phyloP scores from a whole-genome alignment of 331 rosid species.

The Acacia concinna region DNA sequence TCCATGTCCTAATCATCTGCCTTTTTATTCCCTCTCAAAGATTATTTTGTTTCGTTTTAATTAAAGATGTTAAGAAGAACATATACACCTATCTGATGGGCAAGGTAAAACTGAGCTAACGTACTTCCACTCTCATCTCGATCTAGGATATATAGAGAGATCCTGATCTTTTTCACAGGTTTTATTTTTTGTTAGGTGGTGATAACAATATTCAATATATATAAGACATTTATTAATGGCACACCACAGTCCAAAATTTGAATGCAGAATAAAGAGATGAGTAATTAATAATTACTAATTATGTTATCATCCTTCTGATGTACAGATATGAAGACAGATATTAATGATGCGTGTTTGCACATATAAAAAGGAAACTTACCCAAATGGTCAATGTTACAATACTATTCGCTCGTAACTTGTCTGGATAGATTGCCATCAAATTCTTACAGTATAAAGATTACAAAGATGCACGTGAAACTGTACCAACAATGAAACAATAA shows the following conservation, averaged over 20 bases:
- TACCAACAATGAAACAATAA: not conserved
- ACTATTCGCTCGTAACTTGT: not conserved
- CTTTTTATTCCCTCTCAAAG: not conserved
- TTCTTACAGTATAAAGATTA: not conserved
- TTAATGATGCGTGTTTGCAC: not conserved
- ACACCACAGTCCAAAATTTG: not conserved
- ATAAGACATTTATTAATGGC: not conserved
- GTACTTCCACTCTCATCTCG: not conserved
- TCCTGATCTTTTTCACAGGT: not conserved
- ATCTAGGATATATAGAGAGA: not conserved
- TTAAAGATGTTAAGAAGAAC: not conserved
- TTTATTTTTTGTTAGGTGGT: not conserved
- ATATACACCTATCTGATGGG: not conserved
- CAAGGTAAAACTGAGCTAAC: not conserved
- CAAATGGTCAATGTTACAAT: conserved; percentile 1
- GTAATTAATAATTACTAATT: not conserved
- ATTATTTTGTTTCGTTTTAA: not conserved
- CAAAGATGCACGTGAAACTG: not conserved
- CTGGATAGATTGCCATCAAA: not conserved
- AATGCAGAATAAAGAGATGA: not conserved
- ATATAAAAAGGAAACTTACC: not conserved
- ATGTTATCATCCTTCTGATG: not conserved
- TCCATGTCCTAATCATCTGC: not conserved
- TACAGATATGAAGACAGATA: not conserved
- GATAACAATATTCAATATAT: not conserved